phyloP scores from a whole-genome alignment of 2,329 filamentous ascomycete genomes.

The Xylaria polymorpha region DNA sequence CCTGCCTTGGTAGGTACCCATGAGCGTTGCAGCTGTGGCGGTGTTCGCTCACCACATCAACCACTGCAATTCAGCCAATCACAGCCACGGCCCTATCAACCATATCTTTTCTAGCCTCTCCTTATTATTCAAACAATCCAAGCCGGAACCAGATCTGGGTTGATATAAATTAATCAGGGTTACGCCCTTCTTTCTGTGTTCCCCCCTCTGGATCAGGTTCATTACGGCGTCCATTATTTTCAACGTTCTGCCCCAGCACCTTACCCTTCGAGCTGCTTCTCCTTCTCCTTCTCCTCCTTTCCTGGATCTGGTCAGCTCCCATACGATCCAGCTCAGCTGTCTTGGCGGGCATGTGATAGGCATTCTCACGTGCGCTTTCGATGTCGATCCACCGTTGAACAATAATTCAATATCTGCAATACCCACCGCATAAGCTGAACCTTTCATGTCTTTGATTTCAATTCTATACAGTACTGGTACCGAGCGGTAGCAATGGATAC shows the following conservation, averaged over 20 bases:
- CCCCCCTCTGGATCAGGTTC: background rate
- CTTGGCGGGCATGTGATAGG: conserved; percentile 39
- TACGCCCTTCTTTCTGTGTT: conserved; percentile 21
- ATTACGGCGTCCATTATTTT: conserved; percentile 16
- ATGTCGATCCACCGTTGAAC: conserved; percentile 3
- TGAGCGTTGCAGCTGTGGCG: conserved; percentile 12
- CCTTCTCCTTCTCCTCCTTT: background rate
- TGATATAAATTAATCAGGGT: conserved; percentile 10
- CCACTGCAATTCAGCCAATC: conserved; percentile 28
- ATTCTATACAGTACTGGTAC: conserved; percentile 28
- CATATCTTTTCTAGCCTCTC: conserved; percentile 15
- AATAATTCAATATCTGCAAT: conserved; percentile 14
- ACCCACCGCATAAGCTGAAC: conserved; percentile 7
- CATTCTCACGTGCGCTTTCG: conserved; percentile 12
- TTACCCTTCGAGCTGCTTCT: background rate
- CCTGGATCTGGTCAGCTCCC: conserved; percentile 29
- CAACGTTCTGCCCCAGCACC: conserved; percentile 6
- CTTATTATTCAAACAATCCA: conserved; percentile 23
- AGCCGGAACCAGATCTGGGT: conserved; percentile 1
- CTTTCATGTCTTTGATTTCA: conserved; percentile 32
- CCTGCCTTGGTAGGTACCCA: too few relatives aligned
- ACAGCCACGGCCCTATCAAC: conserved; percentile 9
- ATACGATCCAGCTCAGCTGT: conserved; percentile 29
- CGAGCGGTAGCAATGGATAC: conserved; percentile 46
- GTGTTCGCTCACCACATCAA: conserved; percentile 15